These are phyloP conservation scores for Echria macrotheca DNA, from an alignment of 495 filamentous ascomycete genomes.

Conservation along the genomic window DNA sequence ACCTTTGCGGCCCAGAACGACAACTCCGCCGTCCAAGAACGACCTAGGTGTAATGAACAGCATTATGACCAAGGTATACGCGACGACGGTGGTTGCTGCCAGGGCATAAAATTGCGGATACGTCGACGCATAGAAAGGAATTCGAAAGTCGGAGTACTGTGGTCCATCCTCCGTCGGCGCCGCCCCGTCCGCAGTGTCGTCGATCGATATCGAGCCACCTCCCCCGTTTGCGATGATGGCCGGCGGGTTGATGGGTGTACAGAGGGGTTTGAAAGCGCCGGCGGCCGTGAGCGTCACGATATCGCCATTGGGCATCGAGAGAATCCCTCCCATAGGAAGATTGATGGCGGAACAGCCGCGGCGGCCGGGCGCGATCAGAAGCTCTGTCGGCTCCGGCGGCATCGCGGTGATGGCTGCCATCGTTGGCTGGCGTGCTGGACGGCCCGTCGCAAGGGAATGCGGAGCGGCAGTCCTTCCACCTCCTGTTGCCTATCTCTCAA, in stretches of 20 bases:
- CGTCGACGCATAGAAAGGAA: slow-evolving; percentile 90
- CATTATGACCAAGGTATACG: slow-evolving; percentile 91
- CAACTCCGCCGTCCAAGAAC: slow-evolving; percentile 77
- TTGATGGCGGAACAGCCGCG: slow-evolving; percentile 36
- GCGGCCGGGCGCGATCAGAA: slow-evolving; percentile 12
- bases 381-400: slow-evolving; percentile 12
- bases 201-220: slow-evolving; percentile 32
- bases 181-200: slow-evolving; percentile 20
- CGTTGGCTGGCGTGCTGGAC: slow-evolving; percentile 16
- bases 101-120: slow-evolving; percentile 89
- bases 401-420: slow-evolving; percentile 21
- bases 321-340: slow-evolving; percentile 55
- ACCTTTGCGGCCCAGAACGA: slow-evolving; percentile 74
- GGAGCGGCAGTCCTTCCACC: slow-evolving; percentile 24
- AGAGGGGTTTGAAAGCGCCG: slow-evolving; percentile 58
- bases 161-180: slow-evolving; percentile 15
- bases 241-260: slow-evolving; percentile 43
- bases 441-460: slow-evolving; percentile 14
- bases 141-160: slow-evolving; percentile 53
- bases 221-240: slow-evolving; percentile 42
- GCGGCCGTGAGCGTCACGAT: slow-evolving; percentile 56
- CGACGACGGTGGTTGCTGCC: slow-evolving; percentile 82
- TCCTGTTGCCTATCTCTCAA: slow-evolving; percentile 22
- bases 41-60: slow-evolving; percentile 87
- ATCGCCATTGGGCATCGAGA: slow-evolving; percentile 53